Evolutionary conservation across 768 basidiomycete genomes (phyloP).

Genomic region (Leccinum pellstonianum): DNA sequence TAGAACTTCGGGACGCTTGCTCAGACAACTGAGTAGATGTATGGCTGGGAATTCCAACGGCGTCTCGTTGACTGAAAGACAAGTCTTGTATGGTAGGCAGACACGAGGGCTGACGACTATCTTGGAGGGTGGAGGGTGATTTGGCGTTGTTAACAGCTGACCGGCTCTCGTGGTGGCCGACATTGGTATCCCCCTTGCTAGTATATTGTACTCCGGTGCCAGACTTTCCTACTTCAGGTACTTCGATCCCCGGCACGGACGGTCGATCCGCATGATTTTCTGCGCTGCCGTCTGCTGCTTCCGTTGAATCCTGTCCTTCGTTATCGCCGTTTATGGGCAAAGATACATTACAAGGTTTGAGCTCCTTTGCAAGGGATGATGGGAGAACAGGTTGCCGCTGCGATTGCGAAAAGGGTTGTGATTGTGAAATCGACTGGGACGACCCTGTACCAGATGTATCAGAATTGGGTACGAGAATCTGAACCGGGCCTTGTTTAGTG

Average conservation of each 20-base stretch:
- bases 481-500: conserved; percentile 35
- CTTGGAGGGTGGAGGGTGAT: conserved; percentile 1
- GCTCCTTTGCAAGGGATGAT: conserved; percentile 22
- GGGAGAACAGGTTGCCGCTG: conserved; percentile 29
- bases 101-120: background rate
- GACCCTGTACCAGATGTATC: conserved; percentile 46
- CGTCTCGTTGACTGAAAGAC: background rate
- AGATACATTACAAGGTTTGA: conserved; percentile 21
- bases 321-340: background rate
- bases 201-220: no score
- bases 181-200: no score
- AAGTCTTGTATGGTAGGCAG: background rate
- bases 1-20: conserved; percentile 8
- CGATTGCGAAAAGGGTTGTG: conserved; percentile 25
- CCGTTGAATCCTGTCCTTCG: background rate
- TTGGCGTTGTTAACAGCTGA: conserved; percentile 10
- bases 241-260: conserved; percentile 3
- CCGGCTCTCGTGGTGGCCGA: background rate
- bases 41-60: background rate
- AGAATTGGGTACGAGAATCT: conserved; percentile 56
- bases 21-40: background rate
- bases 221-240: conserved; percentile 9
- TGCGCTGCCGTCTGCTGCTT: background rate
- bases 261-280: background rate
- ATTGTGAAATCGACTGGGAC: conserved; percentile 33